Percentiles rank a stretch among this genome's conserved stretches.
Evolutionary conservation across 129 eudicot species (phyloP).

Genomic region (Lactuca sativa): DNA sequence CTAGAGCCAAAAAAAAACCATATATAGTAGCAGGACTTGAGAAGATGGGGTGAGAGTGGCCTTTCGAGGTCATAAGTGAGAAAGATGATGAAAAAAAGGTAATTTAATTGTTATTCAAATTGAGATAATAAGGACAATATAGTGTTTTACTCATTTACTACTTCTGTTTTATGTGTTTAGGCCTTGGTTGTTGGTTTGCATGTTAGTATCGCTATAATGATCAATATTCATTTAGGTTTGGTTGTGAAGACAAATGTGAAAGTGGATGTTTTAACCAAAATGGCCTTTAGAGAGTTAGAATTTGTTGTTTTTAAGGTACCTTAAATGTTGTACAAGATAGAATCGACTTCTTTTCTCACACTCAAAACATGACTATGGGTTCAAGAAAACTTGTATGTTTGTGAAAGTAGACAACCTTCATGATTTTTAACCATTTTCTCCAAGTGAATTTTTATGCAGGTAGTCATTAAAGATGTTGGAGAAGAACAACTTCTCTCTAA

Average conservation of each 20-base stretch:
- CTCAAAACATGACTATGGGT: no score
- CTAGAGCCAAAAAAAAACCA: conserved; percentile 49
- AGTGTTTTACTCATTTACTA: neutral
- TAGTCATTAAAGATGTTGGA: no score
- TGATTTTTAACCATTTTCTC: no score
- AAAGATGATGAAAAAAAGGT: conserved; percentile 60
- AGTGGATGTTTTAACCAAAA: conserved; percentile 40
- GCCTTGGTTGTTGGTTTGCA: conserved; percentile 58
- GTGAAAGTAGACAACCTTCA: no score
- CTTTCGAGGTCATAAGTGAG: conserved; percentile 61
- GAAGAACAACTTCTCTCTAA: no score
- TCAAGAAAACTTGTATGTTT: no score
- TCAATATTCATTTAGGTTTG: conserved; percentile 35
- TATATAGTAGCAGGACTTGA: conserved; percentile 58
- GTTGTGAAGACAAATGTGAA: conserved; percentile 48
- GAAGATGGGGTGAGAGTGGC: conserved; percentile 85
- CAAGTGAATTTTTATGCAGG: no score
- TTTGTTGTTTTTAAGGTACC: conserved; percentile 11
- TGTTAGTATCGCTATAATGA: conserved; percentile 52
- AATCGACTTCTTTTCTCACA: neutral
- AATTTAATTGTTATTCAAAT: neutral
- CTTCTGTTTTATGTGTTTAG: conserved; percentile 29
- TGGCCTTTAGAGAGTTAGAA: conserved; percentile 5
- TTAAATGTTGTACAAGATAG: conserved; percentile 15
- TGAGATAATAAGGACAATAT: neutral